phyloP scores from a whole-genome alignment of 225 moss, liverwort and hornwort genomes.

The Climacium dendroides region DNA sequence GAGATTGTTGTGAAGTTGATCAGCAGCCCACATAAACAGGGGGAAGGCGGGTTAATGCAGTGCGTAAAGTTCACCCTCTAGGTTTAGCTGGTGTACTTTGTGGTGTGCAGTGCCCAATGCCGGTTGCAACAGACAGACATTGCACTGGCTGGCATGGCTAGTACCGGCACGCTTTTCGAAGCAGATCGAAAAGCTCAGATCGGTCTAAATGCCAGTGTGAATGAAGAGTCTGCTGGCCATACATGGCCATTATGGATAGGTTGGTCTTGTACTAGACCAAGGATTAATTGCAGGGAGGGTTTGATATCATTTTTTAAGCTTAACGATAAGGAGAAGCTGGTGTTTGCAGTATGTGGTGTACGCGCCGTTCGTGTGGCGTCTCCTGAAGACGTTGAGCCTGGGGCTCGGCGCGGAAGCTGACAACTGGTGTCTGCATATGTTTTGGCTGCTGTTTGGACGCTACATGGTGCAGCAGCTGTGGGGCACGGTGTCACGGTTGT shows the following conservation, averaged over 20 bases:
- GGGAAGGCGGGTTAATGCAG: background rate
- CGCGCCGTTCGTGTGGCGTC: constrained; percentile 45
- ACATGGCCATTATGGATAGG: background rate
- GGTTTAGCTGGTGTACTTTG: background rate
- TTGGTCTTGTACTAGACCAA: too few species aligned
- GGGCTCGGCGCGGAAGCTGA: constrained; percentile 32
- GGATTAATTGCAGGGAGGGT: background rate
- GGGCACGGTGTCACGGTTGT: constrained; percentile 44
- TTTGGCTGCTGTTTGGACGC: constrained; percentile 5
- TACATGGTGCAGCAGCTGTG: constrained; percentile 22
- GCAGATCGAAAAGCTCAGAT: background rate
- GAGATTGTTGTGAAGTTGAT: background rate
- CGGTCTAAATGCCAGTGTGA: background rate
- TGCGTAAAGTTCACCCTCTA: background rate
- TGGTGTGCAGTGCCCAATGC: background rate
- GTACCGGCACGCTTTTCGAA: background rate
- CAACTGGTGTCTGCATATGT: constrained; percentile 70
- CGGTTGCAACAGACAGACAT: background rate
- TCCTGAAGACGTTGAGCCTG: constrained; percentile 4
- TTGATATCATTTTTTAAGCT: background rate
- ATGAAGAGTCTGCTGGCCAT: background rate
- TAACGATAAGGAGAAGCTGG: background rate
- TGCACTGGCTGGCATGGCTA: background rate
- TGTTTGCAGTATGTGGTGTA: constrained; percentile 62
- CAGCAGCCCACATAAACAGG: too few species aligned